These are phyloP conservation scores for Gnaphalium uliginosum DNA, from an alignment of 129 eudicot species.

Conservation along the genomic window DNA sequence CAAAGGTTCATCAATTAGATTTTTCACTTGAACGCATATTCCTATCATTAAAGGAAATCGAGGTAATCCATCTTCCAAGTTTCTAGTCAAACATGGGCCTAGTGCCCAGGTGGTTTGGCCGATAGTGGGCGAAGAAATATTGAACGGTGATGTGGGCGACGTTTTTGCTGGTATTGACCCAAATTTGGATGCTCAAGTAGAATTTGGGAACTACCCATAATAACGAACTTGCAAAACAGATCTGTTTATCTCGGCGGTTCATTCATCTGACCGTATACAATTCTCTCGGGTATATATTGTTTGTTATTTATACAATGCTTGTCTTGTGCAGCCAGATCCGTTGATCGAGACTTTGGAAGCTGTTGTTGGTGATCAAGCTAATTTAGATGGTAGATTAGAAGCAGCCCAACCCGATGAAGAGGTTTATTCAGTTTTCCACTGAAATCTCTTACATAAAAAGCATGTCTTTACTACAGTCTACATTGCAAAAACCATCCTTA, in stretches of 20 bases:
- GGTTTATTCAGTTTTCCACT: conserved; percentile 41
- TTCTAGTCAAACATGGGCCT: background rate
- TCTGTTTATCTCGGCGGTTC: no score
- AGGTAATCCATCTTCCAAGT: conserved; percentile 46
- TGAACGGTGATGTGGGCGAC: no score
- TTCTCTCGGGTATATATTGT: background rate
- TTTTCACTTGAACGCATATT: conserved; percentile 84
- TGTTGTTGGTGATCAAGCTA: conserved; percentile 60
- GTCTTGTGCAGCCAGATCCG: conserved; percentile 82
- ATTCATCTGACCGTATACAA: no score
- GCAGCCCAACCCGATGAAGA: conserved; percentile 66
- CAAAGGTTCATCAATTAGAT: conserved; percentile 92
- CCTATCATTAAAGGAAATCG: conserved; percentile 74
- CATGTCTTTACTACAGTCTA: background rate
- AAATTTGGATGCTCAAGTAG: no score
- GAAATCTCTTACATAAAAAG: background rate
- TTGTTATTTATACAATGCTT: background rate
- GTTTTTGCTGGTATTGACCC: no score
- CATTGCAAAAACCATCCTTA: background rate
- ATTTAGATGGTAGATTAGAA: conserved; percentile 49
- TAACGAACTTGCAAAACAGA: no score
- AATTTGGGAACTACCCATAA: no score
- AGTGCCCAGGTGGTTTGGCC: no score
- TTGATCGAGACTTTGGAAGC: conserved; percentile 69
- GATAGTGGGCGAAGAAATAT: no score